Conservation (phyloP, 352 stramenopile genomes). For the Peronospora belbahrii region DNA sequence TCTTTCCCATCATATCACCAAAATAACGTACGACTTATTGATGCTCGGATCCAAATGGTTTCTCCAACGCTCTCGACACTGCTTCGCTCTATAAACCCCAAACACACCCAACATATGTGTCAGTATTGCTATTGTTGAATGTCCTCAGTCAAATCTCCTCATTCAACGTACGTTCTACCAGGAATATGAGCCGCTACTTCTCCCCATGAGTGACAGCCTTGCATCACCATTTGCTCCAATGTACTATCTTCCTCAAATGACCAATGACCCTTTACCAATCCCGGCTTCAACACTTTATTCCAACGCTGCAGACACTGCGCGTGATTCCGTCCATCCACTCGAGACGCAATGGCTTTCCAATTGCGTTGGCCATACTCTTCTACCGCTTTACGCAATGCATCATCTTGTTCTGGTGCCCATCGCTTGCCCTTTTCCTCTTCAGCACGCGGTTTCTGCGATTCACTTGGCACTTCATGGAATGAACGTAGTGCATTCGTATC, state of each 20-base stretch:
- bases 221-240: conserved; percentile 71
- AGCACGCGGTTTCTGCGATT: conserved; percentile 41
- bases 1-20: neutral
- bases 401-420: conserved; percentile 70
- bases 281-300: conserved; percentile 87
- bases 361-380: conserved; percentile 73
- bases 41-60: conserved; percentile 94
- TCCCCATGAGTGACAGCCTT: conserved; percentile 63
- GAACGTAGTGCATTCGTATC: conserved; percentile 23
- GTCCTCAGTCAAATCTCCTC: neutral
- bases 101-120: conserved; percentile 26
- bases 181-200: conserved; percentile 55
- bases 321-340: conserved; percentile 53
- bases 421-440: conserved; percentile 52
- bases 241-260: conserved; percentile 88
- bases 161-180: conserved; percentile 44
- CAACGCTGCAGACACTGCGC: conserved; percentile 74
- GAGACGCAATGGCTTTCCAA: conserved; percentile 78
- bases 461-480: conserved; percentile 44
- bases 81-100: conserved; percentile 70
- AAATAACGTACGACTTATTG: conserved; percentile 56
- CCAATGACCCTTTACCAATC: conserved; percentile 89
- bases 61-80: conserved; percentile 93
- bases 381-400: conserved; percentile 61
- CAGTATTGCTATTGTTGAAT: neutral